Evolutionary conservation across 108 stramenopile genomes (phyloP), one percentile per base, ranked within the genome.

Genomic region (Conticribra guillardii): DNA sequence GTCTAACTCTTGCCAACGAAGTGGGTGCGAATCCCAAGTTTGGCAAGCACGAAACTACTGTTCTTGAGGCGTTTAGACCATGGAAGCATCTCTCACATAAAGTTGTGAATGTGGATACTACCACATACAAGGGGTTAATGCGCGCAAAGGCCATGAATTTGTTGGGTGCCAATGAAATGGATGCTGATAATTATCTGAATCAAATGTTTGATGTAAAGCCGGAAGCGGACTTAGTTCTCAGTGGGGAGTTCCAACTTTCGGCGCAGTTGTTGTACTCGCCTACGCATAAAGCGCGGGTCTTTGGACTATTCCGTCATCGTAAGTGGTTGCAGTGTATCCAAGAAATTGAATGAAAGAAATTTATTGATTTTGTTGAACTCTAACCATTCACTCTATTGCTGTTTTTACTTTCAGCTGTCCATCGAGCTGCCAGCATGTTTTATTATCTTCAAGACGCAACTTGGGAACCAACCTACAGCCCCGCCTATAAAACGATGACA

Each of bases 301-400:
- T 70, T 44, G 53, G 24, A 3, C 32, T 70, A 4, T 70, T 70
- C 32, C 58, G 69, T 9, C 54, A 68, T 30, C 67, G 37, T 41
- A 41, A 41, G 37, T 41, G 11, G 8, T 41, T 5, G 37, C n/a
- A n/a, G n/a, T n/a, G n/a, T n/a, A n/a, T n/a, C n/a, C n/a, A n/a
- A n/a, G n/a, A n/a, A n/a, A n/a, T n/a, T n/a, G n/a, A n/a, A n/a
- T n/a, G 37, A 9, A 9, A 41, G 5, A 41, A 41, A 41, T 41
- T 41, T 41, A 41, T 41, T 11, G 37, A 41, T 41, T 41, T 41
- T 41, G 37, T 41, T 41, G 37, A 5, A 41, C 8, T 9, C 11
- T 41, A 11, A 5, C 11, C 37, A 9, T 9, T 41, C 37, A 9
- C 11, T 9, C 11, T 41, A 41, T 9, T 41, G 8, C 11, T 11